Evolutionary conservation across 1,284 basidiomycete species (phyloP), one percentile per base, ranked within the genome.

Genomic region (Coriolopsis trogii): DNA sequence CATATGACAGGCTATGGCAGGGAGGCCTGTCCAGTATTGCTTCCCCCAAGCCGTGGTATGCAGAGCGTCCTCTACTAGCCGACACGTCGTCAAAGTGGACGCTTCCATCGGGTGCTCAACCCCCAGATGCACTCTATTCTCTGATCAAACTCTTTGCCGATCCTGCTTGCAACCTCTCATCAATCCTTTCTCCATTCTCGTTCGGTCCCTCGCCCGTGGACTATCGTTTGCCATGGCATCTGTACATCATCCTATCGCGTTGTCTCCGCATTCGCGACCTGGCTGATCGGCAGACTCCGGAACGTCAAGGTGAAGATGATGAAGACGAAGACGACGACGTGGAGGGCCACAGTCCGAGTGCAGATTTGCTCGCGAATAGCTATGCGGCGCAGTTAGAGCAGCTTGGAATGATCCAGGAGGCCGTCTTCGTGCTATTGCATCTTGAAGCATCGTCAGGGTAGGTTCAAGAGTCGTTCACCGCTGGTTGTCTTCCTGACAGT

Each of bases 361-460:
- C 95, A 2, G 94, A 98, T 71, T 67, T 84, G 29, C 71, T 98
- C 23, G 88, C 93, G 2, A 86, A 84, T 55, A 84, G 81, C 46
- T 99, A 97, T 67, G 95, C 95, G 0, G 78, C 82, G 39, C 94
- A 98, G 70, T 73, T 99, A 51, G 95, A 98, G 71, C 78, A 80
- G 48, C 70, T 82, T 46, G 94, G 89, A 10, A 77, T 90, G 75
- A 84, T 95, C 70, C 87, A 90, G 59, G 91, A 94, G 73, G 89
- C 95, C 3, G 82, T 83, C 1, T 98, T 98, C 66, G 90, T 98
- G 8, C 73, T 98, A 51, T 74, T 98, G 46, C 95, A 98, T 69
- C 74, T 99, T 13, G 91, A 95, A 67, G 82, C 87, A 15, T 78
- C 84, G 21, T 74, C 78, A 29, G 86, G 89, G 93, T 95, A 64